Conservation (phyloP, 805 yeast species). For the Saccharomycopsis babjevae region DNA sequence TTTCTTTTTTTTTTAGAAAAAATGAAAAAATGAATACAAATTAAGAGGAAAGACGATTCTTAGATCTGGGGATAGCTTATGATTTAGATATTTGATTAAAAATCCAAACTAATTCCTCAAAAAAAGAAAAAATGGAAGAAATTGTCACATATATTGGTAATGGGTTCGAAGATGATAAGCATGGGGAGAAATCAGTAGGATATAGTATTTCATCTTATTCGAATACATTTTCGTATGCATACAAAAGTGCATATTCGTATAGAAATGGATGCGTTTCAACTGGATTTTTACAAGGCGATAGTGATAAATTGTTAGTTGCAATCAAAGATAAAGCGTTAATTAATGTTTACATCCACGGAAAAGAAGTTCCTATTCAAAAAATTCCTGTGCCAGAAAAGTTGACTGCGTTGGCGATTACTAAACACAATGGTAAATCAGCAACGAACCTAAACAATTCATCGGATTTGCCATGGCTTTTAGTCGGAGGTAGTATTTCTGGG, state of each 20-base stretch:
- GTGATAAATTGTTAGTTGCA: conserved; percentile 51
- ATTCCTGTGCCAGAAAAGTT: conserved; percentile 79
- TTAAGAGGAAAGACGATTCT: not conserved
- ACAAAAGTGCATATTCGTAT: conserved; percentile 38
- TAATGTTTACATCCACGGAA: conserved; percentile 43
- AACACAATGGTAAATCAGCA: conserved; percentile 18
- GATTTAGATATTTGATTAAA: too few species aligned
- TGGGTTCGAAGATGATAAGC: conserved; percentile 35
- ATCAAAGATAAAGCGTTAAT: conserved; percentile 64
- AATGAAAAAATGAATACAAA: not conserved
- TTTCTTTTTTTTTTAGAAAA: not conserved
- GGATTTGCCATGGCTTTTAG: conserved; percentile 52
- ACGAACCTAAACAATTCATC: conserved; percentile 20
- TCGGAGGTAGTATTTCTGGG: conserved; percentile 70
- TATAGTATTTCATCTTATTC: conserved; percentile 34
- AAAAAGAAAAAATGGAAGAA: conserved; percentile 34
- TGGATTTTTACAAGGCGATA: conserved; percentile 37
- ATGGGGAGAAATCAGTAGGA: conserved; percentile 34
- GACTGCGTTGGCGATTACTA: conserved; percentile 38
- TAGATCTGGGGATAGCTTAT: not conserved
- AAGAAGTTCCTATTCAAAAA: conserved; percentile 58
- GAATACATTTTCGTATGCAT: conserved; percentile 32
- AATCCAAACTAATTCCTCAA: too few species aligned
- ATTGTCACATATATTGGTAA: conserved; percentile 37
- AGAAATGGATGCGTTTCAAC: conserved; percentile 42